Evolutionary conservation across 306 rosid species (phyloP).

Genomic region (Gynostemma pentaphyllum): DNA sequence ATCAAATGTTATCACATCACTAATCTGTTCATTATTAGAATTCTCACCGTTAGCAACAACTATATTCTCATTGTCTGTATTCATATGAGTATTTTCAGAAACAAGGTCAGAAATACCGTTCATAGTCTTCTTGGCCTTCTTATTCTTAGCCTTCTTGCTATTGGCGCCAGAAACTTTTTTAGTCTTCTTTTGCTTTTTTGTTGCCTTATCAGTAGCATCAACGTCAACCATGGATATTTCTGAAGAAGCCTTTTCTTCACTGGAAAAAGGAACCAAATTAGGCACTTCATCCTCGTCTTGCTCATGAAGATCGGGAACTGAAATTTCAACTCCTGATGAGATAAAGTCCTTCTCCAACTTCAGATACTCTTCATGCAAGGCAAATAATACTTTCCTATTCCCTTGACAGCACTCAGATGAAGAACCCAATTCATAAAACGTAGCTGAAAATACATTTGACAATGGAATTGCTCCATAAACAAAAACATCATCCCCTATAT

Average conservation of each 20-base stretch:
- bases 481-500: constrained; percentile 22
- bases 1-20: constrained; percentile 20
- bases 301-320: constrained; percentile 28
- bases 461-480: constrained; percentile 42
- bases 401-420: constrained; percentile 68
- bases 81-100: constrained; percentile 8
- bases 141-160: constrained; percentile 21
- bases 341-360: constrained; percentile 69
- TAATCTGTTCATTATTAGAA: constrained; percentile 12
- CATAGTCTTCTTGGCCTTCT: constrained; percentile 18
- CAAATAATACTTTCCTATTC: constrained; percentile 61
- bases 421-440: constrained; percentile 68
- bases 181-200: constrained; percentile 28
- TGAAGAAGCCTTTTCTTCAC: constrained; percentile 21
- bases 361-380: constrained; percentile 50
- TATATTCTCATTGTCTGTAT: constrained; percentile 23
- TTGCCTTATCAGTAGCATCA: constrained; percentile 19
- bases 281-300: constrained; percentile 48
- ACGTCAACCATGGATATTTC: constrained; percentile 19
- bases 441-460: constrained; percentile 40
- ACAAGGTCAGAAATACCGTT: constrained; percentile 11
- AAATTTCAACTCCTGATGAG: constrained; percentile 38
- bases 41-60: constrained; percentile 26
- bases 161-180: constrained; percentile 1
- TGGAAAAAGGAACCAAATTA: constrained; percentile 36